Evolutionary conservation across 1,139 yeast genomes (phyloP).

Genomic region (Pichia sp.): DNA sequence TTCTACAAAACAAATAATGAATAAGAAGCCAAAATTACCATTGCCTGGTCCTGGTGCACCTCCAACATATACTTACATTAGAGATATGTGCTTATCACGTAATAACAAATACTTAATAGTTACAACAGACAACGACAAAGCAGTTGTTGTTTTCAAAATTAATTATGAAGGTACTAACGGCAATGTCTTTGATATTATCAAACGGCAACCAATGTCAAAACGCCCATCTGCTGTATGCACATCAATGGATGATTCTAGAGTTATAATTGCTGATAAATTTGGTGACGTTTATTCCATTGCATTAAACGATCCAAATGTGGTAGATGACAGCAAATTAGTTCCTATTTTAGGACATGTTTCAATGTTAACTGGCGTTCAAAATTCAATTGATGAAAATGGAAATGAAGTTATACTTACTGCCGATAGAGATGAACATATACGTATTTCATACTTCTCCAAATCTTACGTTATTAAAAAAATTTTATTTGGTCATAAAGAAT

Average conservation of each 20-base stretch:
- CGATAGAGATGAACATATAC: constrained; percentile 94
- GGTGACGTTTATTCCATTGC: constrained; percentile 81
- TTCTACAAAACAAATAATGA: constrained; percentile 26
- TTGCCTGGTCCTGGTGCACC: constrained; percentile 66
- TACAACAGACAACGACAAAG: constrained; percentile 78
- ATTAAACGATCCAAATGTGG: constrained; percentile 28
- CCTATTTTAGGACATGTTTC: constrained; percentile 96
- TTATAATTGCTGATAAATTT: constrained; percentile 89
- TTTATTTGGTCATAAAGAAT: constrained; percentile 83
- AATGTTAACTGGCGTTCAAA: constrained; percentile 71
- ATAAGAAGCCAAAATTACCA: constrained; percentile 48
- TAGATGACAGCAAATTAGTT: constrained; percentile 38
- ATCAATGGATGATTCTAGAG: constrained; percentile 41
- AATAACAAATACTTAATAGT: constrained; percentile 54
- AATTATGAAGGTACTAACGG: constrained; percentile 16
- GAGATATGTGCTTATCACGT: constrained; percentile 49
- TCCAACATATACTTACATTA: constrained; percentile 55
- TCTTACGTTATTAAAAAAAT: constrained; percentile 72
- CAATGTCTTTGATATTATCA: constrained; percentile 44
- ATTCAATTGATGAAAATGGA: constrained; percentile 34
- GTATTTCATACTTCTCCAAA: constrained; percentile 78
- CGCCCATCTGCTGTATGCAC: constrained; percentile 81
- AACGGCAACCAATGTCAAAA: constrained; percentile 78
- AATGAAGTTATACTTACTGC: constrained; percentile 64
- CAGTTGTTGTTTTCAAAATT: constrained; percentile 57